Conservation (phyloP, 257 asterid genomes). For the Solanum microdontum region DNA sequence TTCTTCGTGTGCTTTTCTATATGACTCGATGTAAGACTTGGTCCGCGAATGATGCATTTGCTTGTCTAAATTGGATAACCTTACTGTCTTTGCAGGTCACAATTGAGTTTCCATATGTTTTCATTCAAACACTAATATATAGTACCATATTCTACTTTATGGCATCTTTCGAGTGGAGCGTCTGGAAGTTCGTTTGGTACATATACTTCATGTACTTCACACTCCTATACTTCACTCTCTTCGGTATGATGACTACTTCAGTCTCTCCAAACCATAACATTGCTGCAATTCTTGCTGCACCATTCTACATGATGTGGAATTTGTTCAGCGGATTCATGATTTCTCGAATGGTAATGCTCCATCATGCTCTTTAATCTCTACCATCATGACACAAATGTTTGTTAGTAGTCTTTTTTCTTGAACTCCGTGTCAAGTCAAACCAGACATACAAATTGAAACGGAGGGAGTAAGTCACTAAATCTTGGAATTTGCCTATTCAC, state of each 20-base stretch:
- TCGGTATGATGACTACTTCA: slow-evolving; percentile 82
- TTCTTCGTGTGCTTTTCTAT: not conserved
- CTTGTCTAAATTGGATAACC: not conserved
- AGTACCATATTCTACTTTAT: slow-evolving; percentile 64
- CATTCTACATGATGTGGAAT: slow-evolving; percentile 80
- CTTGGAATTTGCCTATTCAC: not conserved
- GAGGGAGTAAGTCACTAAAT: too few species aligned
- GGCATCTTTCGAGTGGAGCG: slow-evolving; percentile 74
- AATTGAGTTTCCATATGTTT: slow-evolving; percentile 67
- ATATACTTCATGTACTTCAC: slow-evolving; percentile 69
- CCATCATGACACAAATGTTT: not conserved
- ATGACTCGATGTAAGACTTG: not conserved
- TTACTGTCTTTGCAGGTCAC: slow-evolving; percentile 40
- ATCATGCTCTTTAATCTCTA: not conserved
- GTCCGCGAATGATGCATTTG: not conserved
- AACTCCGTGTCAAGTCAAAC: too few species aligned
- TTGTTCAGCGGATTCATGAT: slow-evolving; percentile 80
- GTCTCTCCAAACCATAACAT: slow-evolving; percentile 65
- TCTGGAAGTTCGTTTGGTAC: slow-evolving; percentile 66
- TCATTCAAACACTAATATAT: slow-evolving; percentile 58
- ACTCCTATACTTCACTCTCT: slow-evolving; percentile 68
- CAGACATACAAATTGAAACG: too few species aligned
- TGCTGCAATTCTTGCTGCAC: slow-evolving; percentile 68
- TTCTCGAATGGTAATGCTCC: slow-evolving; percentile 36
- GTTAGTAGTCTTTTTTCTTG: not conserved